Evolutionary conservation across 768 basidiomycete species (phyloP), one percentile per base, ranked within the genome.

Genomic region (Kwoniella pini): DNA sequence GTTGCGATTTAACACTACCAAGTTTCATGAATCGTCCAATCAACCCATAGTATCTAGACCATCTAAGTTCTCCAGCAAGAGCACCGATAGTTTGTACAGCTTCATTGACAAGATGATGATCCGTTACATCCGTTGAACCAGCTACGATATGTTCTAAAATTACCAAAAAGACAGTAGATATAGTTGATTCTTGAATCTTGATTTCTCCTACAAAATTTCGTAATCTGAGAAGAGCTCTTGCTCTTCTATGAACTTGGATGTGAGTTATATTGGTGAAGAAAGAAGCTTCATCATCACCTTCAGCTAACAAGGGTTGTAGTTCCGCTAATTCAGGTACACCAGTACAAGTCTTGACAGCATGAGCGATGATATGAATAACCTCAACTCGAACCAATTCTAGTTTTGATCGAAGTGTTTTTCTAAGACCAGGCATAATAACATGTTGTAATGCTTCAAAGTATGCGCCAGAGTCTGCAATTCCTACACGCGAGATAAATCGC

Each of bases 181-280:
- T 78, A 0, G 87, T 89, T 22, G 81, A 83, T 71, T 87, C 88
- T 36, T 86, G 81, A 33, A 98, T 70, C 28, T 80, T 80, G 1
- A 85, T 85, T 42, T 86, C 84, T 9, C 86, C 83, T 62, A 87
- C 87, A 56, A 86, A 83, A 52, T 93, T 92, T 4, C 85, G 85
- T 19, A 97, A 84, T n/a, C 91, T 83, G 13, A 89, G 85, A 27
- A 96, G 82, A 2, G 95, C 94, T 60, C 95, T 81, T 1, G 87
- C 86, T 22, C 95, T 86, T 64, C 94, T 86, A 77, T 97, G 94
- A 2, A 88, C 80, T 79, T 99, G 96, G 43, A 98, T 85, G 74
- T 99, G 96, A 54, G 88, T 85, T 48, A 97, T 86, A 77, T 99
- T 99, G 81, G 87, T 88, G 84, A 99, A 98, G 81, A 98, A 94